These are phyloP conservation scores for Candida peoriensis DNA, from an alignment of 805 yeast species.

Conservation along the genomic window DNA sequence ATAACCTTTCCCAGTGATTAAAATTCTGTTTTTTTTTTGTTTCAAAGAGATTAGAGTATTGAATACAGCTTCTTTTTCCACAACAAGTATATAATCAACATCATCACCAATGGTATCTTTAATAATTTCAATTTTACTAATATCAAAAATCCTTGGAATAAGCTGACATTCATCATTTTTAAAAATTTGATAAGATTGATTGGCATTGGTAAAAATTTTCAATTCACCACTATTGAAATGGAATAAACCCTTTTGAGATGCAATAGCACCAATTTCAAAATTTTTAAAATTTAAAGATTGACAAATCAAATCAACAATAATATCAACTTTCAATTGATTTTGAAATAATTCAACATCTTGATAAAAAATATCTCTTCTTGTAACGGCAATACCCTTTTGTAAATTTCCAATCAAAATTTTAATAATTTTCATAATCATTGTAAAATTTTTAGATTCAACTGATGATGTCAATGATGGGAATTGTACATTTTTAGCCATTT, in stretches of 20 bases:
- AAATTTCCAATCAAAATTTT: constrained; percentile 17
- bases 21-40: constrained; percentile 20
- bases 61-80: constrained; percentile 54
- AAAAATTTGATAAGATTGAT: constrained; percentile 5
- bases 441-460: constrained; percentile 9
- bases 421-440: constrained; percentile 10
- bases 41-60: constrained; percentile 24
- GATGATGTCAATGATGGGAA: constrained; percentile 13
- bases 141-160: constrained; percentile 35
- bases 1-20: constrained; percentile 66
- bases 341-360: constrained; percentile 51
- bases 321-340: constrained; percentile 39
- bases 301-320: constrained; percentile 34
- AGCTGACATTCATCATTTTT: constrained; percentile 17
- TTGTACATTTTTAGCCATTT: neutral
- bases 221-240: constrained; percentile 30
- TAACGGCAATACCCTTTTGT: constrained; percentile 9
- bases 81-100: constrained; percentile 30
- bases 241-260: constrained; percentile 60
- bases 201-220: constrained; percentile 1
- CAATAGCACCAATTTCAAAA: constrained; percentile 41
- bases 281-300: constrained; percentile 34
- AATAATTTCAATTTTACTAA: constrained; percentile 7
- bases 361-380: constrained; percentile 59
- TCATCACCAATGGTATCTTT: too few species aligned